Evolutionary conservation across 495 filamentous ascomycete species (phyloP).

Genomic region (Penicillium desertorum): DNA sequence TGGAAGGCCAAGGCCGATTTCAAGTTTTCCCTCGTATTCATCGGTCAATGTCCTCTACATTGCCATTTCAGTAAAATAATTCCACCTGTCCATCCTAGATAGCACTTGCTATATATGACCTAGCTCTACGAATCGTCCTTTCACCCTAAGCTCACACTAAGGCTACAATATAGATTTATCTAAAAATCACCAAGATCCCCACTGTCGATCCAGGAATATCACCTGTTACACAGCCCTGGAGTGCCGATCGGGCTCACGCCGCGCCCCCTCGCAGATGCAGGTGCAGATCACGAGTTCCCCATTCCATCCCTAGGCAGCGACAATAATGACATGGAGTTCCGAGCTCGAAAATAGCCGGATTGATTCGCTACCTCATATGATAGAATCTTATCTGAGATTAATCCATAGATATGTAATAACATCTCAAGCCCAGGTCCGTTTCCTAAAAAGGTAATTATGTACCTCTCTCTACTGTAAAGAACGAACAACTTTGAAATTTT

Average conservation of each 20-base stretch:
- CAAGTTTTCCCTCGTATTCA: not conserved
- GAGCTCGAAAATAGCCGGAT: not conserved
- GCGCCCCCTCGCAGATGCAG: slow-evolving; percentile 5
- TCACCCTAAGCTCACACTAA: not conserved
- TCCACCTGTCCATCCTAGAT: not conserved
- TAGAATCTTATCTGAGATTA: not conserved
- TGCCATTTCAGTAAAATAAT: not conserved
- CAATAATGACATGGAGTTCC: not conserved
- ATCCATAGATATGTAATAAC: not conserved
- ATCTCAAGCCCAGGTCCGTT: not conserved
- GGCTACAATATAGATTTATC: not conserved
- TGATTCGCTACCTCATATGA: not conserved
- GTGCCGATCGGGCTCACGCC: slow-evolving; percentile 1
- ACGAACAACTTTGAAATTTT: not conserved
- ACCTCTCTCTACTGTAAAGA: not conserved
- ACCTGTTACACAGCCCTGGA: slow-evolving; percentile 1
- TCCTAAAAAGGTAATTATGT: not conserved
- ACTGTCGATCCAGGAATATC: slow-evolving; percentile 3
- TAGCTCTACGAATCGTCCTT: not conserved
- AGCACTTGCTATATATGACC: not conserved
- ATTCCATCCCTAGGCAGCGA: not conserved
- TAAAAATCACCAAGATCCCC: not conserved
- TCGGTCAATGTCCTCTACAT: too few species aligned
- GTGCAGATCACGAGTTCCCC: not conserved
- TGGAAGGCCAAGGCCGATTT: not conserved